Evolutionary conservation across 2,329 filamentous ascomycete species (phyloP).

Genomic region (Chalaropsis ovoidea): DNA sequence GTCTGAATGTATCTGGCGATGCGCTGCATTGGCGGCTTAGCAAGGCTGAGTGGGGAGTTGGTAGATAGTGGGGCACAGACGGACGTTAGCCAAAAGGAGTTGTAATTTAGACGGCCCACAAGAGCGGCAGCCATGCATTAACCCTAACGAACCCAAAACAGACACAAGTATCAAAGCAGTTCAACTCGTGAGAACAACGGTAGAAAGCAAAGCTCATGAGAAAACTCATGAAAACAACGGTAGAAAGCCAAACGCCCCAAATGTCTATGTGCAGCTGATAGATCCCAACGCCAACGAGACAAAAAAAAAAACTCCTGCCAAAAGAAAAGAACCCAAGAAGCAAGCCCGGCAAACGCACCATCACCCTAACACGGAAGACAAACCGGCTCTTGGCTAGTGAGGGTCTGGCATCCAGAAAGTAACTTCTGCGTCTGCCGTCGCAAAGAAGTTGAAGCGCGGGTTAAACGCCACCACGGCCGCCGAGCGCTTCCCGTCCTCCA

Average conservation of each 20-base stretch:
- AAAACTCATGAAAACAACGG: not conserved
- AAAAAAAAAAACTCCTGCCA: not conserved
- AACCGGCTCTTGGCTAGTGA: conserved; percentile 5
- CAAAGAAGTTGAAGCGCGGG: conserved; percentile 82
- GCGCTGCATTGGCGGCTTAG: not conserved
- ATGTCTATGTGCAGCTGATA: not conserved
- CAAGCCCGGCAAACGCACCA: not conserved
- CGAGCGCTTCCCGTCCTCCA: conserved; percentile 54
- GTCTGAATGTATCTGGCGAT: not conserved
- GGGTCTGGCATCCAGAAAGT: conserved; percentile 69
- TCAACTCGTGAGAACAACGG: no score
- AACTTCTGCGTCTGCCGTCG: conserved; percentile 76
- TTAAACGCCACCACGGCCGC: conserved; percentile 76
- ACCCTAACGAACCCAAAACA: not conserved
- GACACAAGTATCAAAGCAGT: no score
- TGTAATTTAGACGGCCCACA: not conserved
- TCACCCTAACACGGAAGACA: not conserved
- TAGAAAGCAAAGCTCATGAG: not conserved
- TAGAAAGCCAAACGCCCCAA: conserved; percentile 4
- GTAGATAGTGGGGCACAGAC: not conserved
- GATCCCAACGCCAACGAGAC: not conserved
- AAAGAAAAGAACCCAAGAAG: not conserved
- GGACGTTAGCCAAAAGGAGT: not conserved
- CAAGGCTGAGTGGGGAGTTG: conserved; percentile 1
- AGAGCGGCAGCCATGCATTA: not conserved